Conservation (phyloP, 352 stramenopile genomes). For the Globisporangium apiculatum region DNA sequence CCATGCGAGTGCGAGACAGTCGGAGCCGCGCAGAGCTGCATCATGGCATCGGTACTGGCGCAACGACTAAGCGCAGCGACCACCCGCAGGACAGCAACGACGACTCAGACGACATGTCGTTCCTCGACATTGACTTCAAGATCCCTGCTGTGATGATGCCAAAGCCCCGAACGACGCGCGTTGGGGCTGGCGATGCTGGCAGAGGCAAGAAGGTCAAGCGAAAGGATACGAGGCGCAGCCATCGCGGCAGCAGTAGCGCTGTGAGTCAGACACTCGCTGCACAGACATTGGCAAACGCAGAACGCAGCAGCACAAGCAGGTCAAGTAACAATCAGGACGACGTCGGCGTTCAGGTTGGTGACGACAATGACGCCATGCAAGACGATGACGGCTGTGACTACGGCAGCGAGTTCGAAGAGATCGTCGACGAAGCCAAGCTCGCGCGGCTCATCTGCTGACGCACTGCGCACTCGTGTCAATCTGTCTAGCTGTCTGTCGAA, state of each 20-base stretch:
- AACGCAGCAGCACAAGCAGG: background rate
- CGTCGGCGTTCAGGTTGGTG: background rate
- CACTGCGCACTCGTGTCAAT: too few species aligned
- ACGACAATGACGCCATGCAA: slow-evolving; percentile 4
- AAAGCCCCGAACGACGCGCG: background rate
- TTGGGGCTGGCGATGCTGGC: too few species aligned
- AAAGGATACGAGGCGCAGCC: background rate
- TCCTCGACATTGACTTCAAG: slow-evolving; percentile 37
- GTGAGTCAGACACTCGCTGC: background rate
- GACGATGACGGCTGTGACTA: slow-evolving; percentile 45
- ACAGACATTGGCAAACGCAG: too few species aligned
- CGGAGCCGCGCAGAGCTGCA: slow-evolving; percentile 6
- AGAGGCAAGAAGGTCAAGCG: background rate
- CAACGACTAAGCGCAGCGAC: background rate
- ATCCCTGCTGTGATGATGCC: slow-evolving; percentile 30
- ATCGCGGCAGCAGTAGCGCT: too few species aligned
- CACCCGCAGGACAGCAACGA: slow-evolving; percentile 11
- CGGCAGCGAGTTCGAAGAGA: slow-evolving; percentile 77
- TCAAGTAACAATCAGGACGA: slow-evolving; percentile 18
- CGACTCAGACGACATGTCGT: slow-evolving; percentile 33
- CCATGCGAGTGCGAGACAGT: slow-evolving; percentile 4
- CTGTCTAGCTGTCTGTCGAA: too few species aligned
- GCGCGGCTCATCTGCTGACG: slow-evolving; percentile 38
- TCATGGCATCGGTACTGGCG: background rate
- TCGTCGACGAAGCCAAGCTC: slow-evolving; percentile 65